phyloP scores from a whole-genome alignment of 306 rosid genomes.

The Mimosa bimucronata region DNA sequence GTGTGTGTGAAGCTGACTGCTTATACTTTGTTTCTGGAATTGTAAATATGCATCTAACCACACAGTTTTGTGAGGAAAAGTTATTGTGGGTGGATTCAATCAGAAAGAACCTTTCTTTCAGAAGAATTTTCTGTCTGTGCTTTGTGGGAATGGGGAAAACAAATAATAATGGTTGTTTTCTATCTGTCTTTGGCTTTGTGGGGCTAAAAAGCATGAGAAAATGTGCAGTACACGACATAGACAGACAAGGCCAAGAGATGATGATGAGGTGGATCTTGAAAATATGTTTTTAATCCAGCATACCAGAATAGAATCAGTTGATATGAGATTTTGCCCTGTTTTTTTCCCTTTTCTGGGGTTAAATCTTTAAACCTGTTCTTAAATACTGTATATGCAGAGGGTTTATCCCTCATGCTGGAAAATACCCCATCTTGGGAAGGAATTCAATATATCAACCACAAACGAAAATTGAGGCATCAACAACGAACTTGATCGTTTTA shows the following conservation, averaged over 20 bases:
- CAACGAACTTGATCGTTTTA: no score
- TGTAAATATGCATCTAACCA: constrained; percentile 6
- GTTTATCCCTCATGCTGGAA: no score
- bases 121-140: constrained; percentile 7
- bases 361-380: background rate
- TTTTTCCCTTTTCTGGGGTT: background rate
- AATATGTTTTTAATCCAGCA: background rate
- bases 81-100: background rate
- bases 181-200: constrained; percentile 8
- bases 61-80: background rate
- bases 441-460: background rate
- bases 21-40: background rate
- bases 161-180: constrained; percentile 36
- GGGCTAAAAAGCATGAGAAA: constrained; percentile 5
- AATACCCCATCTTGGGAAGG: background rate
- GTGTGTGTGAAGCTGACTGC: background rate
- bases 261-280: background rate
- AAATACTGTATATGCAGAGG: background rate
- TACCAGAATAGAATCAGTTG: background rate
- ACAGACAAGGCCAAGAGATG: no score
- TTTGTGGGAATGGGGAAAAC: constrained; percentile 38
- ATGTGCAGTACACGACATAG: background rate
- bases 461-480: background rate
- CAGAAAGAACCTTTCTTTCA: background rate
- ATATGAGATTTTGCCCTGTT: background rate